Evolutionary conservation across 2,329 filamentous ascomycete species (phyloP), one percentile per base, ranked within the genome.

Genomic region (Hypoxylon sp.): DNA sequence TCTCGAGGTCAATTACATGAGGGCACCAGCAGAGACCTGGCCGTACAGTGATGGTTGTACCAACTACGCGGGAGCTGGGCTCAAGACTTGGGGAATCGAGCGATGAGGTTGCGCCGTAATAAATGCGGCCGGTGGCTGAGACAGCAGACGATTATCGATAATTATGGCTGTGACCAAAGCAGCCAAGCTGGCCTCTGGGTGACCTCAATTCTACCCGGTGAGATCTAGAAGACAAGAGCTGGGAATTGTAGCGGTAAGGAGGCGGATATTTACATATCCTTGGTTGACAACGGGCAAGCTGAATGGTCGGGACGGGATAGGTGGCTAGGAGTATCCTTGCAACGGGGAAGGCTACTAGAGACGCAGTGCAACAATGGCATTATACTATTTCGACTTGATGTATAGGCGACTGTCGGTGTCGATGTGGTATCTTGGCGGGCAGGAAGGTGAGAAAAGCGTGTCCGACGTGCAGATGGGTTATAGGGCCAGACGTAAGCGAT

Each of bases 241-340:
- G 46, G 24, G 48, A 58, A 46, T 55, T 51, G 20, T 45, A 11
- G 26, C 49, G 42, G 48, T 55, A 51, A 17, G 56, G 50, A 54
- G 37, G 54, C 62, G 59, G 62, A 54, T 65, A 62, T 65, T 57
- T 60, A 65, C 62, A 65, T 65, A 41, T 63, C 60, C 57, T 55
- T 58, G 54, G 48, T 62, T 55, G 58, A 56, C 51, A 51, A 49
- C 55, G 35, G 59, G 50, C 38, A 48, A 33, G 47, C 23, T 58
- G 52, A 57, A 52, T 59, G 61, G 61, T 64, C 55, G 52, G 52
- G 41, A 52, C 37, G 52, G 42, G 46, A 55, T 33, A 53, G 40
- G 35, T 52, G 29, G 46, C 58, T 23, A 42, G 63, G 60, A 54
- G 55, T 56, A 65, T 48, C 63, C 63, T 58, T 62, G 63, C 48